Evolutionary conservation across 1,284 basidiomycete species (phyloP), one percentile per base, ranked within the genome.

Genomic region (Cutaneotrichosporon curvatum): DNA sequence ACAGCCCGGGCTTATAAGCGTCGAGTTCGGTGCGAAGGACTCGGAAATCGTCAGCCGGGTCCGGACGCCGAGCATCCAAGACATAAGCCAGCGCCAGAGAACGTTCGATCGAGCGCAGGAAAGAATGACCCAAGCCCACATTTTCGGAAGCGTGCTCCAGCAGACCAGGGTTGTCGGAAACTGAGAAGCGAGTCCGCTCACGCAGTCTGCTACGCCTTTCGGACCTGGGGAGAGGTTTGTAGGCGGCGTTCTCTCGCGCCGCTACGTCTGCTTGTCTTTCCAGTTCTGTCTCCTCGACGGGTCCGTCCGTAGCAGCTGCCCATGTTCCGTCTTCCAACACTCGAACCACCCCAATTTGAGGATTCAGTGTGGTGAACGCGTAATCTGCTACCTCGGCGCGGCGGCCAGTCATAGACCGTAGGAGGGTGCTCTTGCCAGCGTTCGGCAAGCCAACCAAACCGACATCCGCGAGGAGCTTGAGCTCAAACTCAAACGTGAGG

Each of bases 81-180:
- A 98, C 91, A 64, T 94, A 96, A 0, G 84, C 86, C 3, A 98
- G 79, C 4, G 87, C 85, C 25, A 84, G 80, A 7, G 89, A 92
- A 3, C 94, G 82, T 65, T 98, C 94, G 67, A 97, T 87, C 6
- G 89, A 86, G 2, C 90, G 81, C 20, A 99, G 72, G 74, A 98
- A 98, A 0, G 85, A 84, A 68, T 97, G 91, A 0, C 95, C 95
- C 0, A 98, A 77, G 1, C 94, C 94, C 35, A 90, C 81, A 67
- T 94, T 87, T 56, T 86, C 80, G 2, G 89, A 86, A 1, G 92
- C 88, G 10, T 80, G 78, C 7, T 81, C 79, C 40, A 97, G 84
- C 23, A 98, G 80, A 11, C 94, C 94, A 0, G 95, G 94, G 63
- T 97, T 95, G 72, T 99, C 94, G n/a, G 91, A 87, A 48, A 99